phyloP scores from a whole-genome alignment of 306 rosid genomes.

The Ceratonia siliqua region DNA sequence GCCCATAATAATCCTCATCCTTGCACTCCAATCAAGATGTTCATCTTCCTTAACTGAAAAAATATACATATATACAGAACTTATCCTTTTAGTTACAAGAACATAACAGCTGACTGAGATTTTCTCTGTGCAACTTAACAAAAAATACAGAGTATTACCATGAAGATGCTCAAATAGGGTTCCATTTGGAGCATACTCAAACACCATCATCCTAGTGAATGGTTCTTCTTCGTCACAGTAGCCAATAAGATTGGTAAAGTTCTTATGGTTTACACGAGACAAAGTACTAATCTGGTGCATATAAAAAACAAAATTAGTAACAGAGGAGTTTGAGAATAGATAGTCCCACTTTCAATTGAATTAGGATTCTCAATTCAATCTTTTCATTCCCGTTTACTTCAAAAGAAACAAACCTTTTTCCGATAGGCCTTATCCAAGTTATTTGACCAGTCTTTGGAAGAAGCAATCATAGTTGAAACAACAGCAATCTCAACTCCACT shows the following conservation, averaged over 20 bases:
- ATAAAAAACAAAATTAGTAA: conserved; percentile 26
- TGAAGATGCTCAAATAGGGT: conserved; percentile 82
- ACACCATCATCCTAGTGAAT: conserved; percentile 92
- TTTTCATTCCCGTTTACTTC: conserved; percentile 10
- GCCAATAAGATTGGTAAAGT: conserved; percentile 89
- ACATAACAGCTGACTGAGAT: background rate
- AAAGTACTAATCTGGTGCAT: conserved; percentile 67
- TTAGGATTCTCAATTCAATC: background rate
- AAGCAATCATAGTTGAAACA: conserved; percentile 58
- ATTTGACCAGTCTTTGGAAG: conserved; percentile 81
- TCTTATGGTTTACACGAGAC: conserved; percentile 92
- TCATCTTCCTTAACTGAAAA: conserved; percentile 77
- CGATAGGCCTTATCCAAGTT: conserved; percentile 59
- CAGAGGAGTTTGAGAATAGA: background rate
- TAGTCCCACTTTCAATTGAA: background rate
- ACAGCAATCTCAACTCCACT: conserved; percentile 97
- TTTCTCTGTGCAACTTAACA: background rate
- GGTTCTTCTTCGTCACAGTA: conserved; percentile 94
- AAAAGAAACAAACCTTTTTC: conserved; percentile 61
- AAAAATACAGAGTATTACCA: conserved; percentile 50
- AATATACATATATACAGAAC: background rate
- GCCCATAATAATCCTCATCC: conserved; percentile 90
- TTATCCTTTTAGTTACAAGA: background rate
- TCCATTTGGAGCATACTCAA: conserved; percentile 98
- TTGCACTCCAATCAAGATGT: conserved; percentile 84